phyloP scores from a whole-genome alignment of 2,329 filamentous ascomycete species.

The Diplodia intermedia region DNA sequence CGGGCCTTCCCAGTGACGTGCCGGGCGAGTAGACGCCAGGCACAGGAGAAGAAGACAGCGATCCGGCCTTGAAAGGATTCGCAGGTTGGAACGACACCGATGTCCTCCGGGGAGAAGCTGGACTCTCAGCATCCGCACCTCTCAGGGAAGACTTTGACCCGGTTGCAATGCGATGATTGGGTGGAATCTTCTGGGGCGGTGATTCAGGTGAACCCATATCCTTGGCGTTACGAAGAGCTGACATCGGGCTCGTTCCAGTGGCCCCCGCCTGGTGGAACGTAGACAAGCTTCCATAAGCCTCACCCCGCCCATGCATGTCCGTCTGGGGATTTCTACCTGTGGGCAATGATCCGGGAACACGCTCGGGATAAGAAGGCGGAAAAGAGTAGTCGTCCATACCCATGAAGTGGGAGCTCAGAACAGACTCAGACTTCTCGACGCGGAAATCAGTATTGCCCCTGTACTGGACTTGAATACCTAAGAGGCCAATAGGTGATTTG shows the following conservation, averaged over 20 bases:
- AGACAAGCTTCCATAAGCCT: constrained; percentile 87
- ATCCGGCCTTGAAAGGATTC: constrained; percentile 84
- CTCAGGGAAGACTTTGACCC: constrained; percentile 59
- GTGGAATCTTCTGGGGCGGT: constrained; percentile 58
- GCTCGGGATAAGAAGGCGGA: constrained; percentile 73
- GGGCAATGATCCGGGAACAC: constrained; percentile 77
- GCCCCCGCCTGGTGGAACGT: constrained; percentile 83
- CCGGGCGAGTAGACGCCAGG: constrained; percentile 60
- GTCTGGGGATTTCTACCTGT: constrained; percentile 59
- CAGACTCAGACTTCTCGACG: constrained; percentile 87
- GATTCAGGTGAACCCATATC: constrained; percentile 59
- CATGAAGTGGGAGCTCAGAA: constrained; percentile 92
- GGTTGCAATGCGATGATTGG: constrained; percentile 54
- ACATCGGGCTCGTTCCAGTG: constrained; percentile 83
- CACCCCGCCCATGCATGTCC: constrained; percentile 67
- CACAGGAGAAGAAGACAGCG: constrained; percentile 87
- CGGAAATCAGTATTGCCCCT: constrained; percentile 89
- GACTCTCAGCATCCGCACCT: constrained; percentile 56
- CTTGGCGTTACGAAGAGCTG: constrained; percentile 76
- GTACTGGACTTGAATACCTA: constrained; percentile 83
- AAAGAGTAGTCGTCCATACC: constrained; percentile 89
- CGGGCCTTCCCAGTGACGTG: constrained; percentile 52
- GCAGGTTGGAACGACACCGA: constrained; percentile 86
- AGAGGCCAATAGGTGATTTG: constrained; percentile 83
- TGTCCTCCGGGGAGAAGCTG: constrained; percentile 67